phyloP scores from a whole-genome alignment of 2,329 filamentous ascomycete genomes.

The Cytospora piceae region DNA sequence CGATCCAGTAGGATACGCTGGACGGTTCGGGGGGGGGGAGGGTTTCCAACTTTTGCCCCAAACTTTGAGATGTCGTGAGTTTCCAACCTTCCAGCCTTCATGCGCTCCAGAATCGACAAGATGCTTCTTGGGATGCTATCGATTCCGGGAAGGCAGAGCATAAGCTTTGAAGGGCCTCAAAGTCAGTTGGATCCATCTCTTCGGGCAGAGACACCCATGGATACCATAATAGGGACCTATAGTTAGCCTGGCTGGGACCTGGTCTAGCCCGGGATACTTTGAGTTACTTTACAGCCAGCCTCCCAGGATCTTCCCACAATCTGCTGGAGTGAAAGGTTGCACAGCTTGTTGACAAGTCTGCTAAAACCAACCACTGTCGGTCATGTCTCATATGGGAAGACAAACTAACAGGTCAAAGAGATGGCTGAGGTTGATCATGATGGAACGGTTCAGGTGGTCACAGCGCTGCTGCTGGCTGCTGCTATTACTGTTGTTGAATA shows the following conservation, averaged over 20 bases:
- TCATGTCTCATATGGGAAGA: background rate
- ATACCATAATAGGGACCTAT: background rate
- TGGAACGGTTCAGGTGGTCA: background rate
- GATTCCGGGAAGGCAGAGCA: background rate
- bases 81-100: background rate
- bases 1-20: constrained; percentile 2
- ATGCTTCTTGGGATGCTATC: background rate
- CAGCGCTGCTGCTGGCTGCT: background rate
- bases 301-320: constrained; percentile 14
- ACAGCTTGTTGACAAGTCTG: constrained; percentile 16
- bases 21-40: background rate
- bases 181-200: background rate
- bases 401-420: constrained; percentile 1
- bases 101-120: background rate
- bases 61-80: too few relatives aligned
- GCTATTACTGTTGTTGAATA: background rate
- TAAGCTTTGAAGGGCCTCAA: background rate
- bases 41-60: too few relatives aligned
- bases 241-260: constrained; percentile 7
- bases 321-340: constrained; percentile 13
- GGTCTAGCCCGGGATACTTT: constrained; percentile 14
- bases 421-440: background rate
- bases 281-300: constrained; percentile 3
- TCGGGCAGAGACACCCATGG: background rate
- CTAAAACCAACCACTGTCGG: constrained; percentile 14